Percentiles rank a stretch among this genome's conserved stretches.
These are phyloP conservation scores for Neoascochyta sp. DNA, from an alignment of 2,329 filamentous ascomycete species.

Conservation along the genomic window DNA sequence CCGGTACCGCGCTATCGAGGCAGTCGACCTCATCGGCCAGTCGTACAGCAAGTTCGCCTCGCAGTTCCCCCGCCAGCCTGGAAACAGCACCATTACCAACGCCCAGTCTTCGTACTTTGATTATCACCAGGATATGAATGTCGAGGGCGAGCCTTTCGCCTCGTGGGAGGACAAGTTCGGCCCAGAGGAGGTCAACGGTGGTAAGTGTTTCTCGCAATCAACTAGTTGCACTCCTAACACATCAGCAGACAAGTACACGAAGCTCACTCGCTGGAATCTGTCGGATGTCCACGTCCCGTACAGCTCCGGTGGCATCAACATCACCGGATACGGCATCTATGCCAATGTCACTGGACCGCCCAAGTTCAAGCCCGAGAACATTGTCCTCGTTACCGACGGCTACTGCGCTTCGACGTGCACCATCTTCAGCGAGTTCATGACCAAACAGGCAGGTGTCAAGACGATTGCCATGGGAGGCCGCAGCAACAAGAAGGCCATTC, in stretches of 20 bases:
- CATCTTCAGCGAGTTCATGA: slow-evolving; percentile 55
- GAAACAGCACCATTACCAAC: slow-evolving; percentile 38
- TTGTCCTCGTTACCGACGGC: slow-evolving; percentile 56
- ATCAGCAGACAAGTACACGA: slow-evolving; percentile 42
- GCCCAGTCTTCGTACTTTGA: slow-evolving; percentile 45
- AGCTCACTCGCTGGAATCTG: slow-evolving; percentile 34
- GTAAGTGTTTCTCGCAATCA: slow-evolving; percentile 6
- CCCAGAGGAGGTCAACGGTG: slow-evolving; percentile 27
- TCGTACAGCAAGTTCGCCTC: slow-evolving; percentile 35
- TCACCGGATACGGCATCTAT: slow-evolving; percentile 34
- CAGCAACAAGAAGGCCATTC: slow-evolving; percentile 47
- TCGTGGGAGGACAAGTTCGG: slow-evolving; percentile 46
- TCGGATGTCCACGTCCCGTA: slow-evolving; percentile 29
- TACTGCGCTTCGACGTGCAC: slow-evolving; percentile 59
- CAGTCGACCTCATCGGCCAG: slow-evolving; percentile 45
- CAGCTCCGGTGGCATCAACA: slow-evolving; percentile 35
- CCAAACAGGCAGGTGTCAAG: slow-evolving; percentile 52
- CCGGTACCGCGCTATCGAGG: slow-evolving; percentile 51
- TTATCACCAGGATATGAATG: slow-evolving; percentile 45
- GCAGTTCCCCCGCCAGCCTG: slow-evolving; percentile 28
- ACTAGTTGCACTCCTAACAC: slow-evolving; percentile 7
- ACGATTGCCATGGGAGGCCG: slow-evolving; percentile 53
- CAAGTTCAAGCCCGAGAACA: slow-evolving; percentile 53
- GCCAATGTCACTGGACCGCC: slow-evolving; percentile 43
- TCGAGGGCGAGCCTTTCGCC: slow-evolving; percentile 50